Conservation (phyloP, 1,284 basidiomycete species). For the Naganishia sp. region DNA sequence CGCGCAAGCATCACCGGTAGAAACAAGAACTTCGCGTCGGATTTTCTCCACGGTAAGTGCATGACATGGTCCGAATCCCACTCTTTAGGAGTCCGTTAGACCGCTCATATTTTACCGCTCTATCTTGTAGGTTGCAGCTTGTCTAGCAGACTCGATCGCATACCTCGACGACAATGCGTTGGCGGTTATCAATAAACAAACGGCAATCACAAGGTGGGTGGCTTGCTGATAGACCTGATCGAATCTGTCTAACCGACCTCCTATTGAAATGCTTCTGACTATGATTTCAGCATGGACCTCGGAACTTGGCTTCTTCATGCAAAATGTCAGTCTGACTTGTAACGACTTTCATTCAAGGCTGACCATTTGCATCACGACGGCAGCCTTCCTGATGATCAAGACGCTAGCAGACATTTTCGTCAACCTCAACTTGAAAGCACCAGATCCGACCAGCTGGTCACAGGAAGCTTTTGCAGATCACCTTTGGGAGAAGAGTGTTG, state of each 20-base stretch:
- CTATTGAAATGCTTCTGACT: neutral
- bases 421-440: neutral
- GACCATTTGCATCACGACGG: neutral
- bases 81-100: too few species aligned
- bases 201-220: conserved; percentile 1
- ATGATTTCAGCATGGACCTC: neutral
- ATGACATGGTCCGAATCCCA: too few species aligned
- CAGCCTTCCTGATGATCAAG: conserved; percentile 12
- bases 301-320: conserved; percentile 6
- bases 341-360: too few species aligned
- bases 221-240: neutral
- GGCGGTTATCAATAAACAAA: neutral
- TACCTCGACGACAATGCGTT: conserved; percentile 7
- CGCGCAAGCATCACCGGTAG: too few species aligned
- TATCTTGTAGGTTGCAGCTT: neutral
- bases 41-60: conserved; percentile 7
- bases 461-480: neutral
- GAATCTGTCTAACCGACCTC: neutral
- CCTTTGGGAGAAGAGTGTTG: neutral
- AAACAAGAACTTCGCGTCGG: neutral
- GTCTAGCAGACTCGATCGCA: conserved; percentile 6
- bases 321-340: neutral
- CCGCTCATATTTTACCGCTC: too few species aligned
- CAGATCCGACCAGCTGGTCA: neutral
- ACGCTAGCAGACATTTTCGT: neutral